phyloP scores from a whole-genome alignment of 23 red algal genomes.

The Chondrus crispus region DNA sequence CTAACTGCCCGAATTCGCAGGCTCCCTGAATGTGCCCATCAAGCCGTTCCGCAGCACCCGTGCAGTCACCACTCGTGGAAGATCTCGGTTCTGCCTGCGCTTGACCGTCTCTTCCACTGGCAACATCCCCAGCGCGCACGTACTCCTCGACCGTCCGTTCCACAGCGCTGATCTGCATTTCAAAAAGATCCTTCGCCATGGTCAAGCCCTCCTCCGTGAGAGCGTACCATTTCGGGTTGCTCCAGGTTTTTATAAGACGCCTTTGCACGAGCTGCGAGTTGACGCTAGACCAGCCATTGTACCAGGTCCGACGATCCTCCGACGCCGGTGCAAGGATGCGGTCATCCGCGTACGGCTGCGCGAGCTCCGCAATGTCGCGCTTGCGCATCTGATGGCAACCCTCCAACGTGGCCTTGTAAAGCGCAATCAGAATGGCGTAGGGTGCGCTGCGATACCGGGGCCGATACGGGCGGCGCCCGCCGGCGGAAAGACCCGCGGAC shows the following conservation, averaged over 20 bases:
- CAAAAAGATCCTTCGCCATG: neutral
- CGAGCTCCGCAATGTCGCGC: neutral
- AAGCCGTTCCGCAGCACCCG: neutral
- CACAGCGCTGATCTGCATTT: neutral
- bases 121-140: neutral
- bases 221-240: constrained; percentile 15
- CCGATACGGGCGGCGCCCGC: too few species aligned
- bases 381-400: neutral
- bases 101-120: neutral
- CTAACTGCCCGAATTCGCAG: neutral
- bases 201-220: constrained; percentile 36
- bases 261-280: constrained; percentile 32
- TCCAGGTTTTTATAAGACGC: constrained; percentile 27
- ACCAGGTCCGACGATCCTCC: neutral
- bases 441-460: neutral
- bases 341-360: neutral
- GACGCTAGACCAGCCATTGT: constrained; percentile 48
- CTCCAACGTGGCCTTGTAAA: neutral
- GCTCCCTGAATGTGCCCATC: neutral
- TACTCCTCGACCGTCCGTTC: neutral
- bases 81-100: neutral
- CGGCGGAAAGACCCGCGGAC: too few species aligned
- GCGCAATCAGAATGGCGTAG: neutral
- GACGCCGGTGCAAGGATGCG: neutral
- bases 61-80: neutral